Percentiles rank a stretch among this genome's conserved stretches.
These are phyloP conservation scores for Isoetes taiwanensis DNA, from an alignment of 75 land plant genomes.

Conservation along the genomic window DNA sequence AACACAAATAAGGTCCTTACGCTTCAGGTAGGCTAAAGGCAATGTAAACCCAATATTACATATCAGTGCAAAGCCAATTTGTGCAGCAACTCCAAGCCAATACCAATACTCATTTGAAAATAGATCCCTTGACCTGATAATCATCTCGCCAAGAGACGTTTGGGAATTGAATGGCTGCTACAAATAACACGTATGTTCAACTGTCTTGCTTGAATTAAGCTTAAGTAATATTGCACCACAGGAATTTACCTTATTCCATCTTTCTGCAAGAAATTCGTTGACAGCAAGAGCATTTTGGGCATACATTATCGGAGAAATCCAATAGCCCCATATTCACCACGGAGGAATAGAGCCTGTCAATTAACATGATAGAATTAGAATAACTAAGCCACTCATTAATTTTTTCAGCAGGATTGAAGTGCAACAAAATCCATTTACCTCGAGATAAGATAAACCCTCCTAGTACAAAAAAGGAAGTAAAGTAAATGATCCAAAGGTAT, in stretches of 20 bases:
- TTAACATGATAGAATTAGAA: neutral
- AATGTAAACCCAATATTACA: neutral
- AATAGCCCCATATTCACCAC: slow-evolving; percentile 2
- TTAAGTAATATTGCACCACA: no score
- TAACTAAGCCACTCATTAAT: neutral
- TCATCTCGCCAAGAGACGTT: neutral
- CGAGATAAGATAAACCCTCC: neutral
- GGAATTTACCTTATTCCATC: neutral
- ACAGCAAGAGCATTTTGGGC: slow-evolving; percentile 7
- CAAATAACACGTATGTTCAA: neutral
- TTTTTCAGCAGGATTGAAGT: no score
- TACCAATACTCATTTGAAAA: neutral
- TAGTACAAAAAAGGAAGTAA: neutral
- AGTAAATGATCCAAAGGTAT: neutral
- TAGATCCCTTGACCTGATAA: neutral
- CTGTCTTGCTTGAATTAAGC: neutral
- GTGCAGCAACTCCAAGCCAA: neutral
- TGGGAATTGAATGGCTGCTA: neutral
- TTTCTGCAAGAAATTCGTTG: neutral
- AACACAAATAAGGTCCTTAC: neutral
- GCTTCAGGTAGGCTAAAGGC: neutral
- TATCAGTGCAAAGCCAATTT: neutral
- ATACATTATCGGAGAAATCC: neutral
- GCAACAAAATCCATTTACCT: no score
- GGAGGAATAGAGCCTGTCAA: neutral